Evolutionary conservation across 192 early-diverging fungal species (phyloP).

Genomic region (Umbelopsis ramanniana): DNA sequence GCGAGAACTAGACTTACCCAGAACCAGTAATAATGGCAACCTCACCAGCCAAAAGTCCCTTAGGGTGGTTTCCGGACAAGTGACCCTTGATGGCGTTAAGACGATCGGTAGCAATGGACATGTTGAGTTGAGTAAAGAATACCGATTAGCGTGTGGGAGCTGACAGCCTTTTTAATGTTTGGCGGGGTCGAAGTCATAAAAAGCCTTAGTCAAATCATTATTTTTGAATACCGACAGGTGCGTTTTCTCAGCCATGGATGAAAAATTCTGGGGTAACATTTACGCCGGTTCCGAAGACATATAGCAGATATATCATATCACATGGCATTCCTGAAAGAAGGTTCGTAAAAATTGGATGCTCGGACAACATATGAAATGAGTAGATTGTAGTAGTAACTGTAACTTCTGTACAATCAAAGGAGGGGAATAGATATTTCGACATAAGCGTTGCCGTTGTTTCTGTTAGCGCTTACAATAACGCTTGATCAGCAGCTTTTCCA

Average conservation of each 20-base stretch:
- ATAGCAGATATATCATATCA: not conserved
- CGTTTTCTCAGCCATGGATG: not conserved
- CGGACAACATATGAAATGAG: no score
- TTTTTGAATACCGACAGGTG: slow-evolving; percentile 2
- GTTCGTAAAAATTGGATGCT: not conserved
- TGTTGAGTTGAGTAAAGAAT: slow-evolving; percentile 10
- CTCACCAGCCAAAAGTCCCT: slow-evolving; percentile 58
- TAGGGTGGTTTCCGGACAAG: slow-evolving; percentile 51
- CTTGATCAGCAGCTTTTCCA: no score
- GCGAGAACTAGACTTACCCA: slow-evolving; percentile 46
- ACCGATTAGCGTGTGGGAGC: not conserved
- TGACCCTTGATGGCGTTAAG: slow-evolving; percentile 43
- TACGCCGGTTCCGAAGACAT: not conserved
- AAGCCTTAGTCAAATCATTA: slow-evolving; percentile 13
- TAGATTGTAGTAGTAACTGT: no score
- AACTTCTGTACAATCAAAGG: no score
- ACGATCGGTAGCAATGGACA: slow-evolving; percentile 45
- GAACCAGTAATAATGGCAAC: slow-evolving; percentile 70
- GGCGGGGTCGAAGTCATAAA: slow-evolving; percentile 10
- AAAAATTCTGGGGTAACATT: not conserved
- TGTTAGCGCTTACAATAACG: no score
- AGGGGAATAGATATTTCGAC: no score
- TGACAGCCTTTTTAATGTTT: slow-evolving; percentile 15
- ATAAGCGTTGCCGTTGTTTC: no score
- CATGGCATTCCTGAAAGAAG: not conserved